Evolutionary conservation across 495 filamentous ascomycete genomes (phyloP), one percentile per base, ranked within the genome.

Genomic region (Acidomyces sp.): DNA sequence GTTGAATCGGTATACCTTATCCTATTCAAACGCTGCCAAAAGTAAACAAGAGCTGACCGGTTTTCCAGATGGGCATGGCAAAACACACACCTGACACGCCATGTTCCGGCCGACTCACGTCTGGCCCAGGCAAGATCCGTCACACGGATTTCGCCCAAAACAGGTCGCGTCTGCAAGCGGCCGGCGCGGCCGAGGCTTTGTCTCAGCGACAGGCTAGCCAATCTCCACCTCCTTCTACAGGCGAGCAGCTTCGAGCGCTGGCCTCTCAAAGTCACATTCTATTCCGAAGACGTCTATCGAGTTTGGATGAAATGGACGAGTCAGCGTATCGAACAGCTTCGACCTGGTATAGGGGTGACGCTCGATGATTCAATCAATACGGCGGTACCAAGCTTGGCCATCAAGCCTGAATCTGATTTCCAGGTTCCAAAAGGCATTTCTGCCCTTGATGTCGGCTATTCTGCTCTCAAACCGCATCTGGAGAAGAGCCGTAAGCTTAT

Each of bases 251-350:
- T 97, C 55, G 55, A 60, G 6, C 61, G 70, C 19, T 92, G 84
- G 85, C 86, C 86, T n/a, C 64, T 97, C 22, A 68, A 70, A 12
- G 52, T 95, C 13, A 75, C 80, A 6, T 94, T 95, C 56, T 93
- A 94, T 51, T 65, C 62, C 6, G 59, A 65, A 1, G 80, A 93
- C 41, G 78, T 80, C 1, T 67, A 78, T 47, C 52, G 62, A 21
- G 57, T 65, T 0, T 97, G 90, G 90, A 54, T 69, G 26, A 60
- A 58, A 26, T 78, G 73, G 67, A 71, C 17, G 12, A 17, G 30
- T 7, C 48, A 46, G 32, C 30, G 41, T 9, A 3, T 37, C 10
- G 37, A 37, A 17, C 36, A 22, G 17, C 16, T 40, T 16, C 23
- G 36, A 24, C 41, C 41, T 23, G 37, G 45, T 10, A 42, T 49